Base-by-base conservation (phyloP, 1,139 yeast species). In the Yamadazyma diospyri region DNA sequence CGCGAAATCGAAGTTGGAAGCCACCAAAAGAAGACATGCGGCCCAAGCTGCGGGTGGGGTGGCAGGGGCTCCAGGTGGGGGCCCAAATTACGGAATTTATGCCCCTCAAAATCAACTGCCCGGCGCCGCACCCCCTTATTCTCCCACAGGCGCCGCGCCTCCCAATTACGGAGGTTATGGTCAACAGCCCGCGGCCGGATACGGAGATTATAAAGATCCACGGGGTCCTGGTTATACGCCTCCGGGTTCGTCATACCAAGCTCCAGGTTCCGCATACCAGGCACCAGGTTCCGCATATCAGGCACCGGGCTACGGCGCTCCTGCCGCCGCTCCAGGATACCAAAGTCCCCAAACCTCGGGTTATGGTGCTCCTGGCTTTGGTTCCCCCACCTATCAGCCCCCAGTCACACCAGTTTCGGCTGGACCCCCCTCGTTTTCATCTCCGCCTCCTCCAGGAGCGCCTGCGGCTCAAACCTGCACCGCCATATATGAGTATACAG, bases 1-100 rank as follows among this genome's bases (percentile, higher is more conserved):
- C 51, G 94, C 95, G 11, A 85, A 82, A 63, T 63, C 75, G 38
- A 89, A 86, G 59, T 66, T 89, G 40, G 96, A 87, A 46, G 74
- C 86, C 54, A 82, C 95, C 11, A 81, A 76, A 57, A 78, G 82
- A 60, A 74, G 87, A 47, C 85, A 78, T 48, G 89, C 81, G 39
- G 45, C 69, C 39, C 68, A 59, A 11, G 57, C 57, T 2, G 62
- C 58, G 16, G 62, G 56, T 17, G 67, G 59, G 15, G 45, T 47
- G 5, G 51, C 46, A 11, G 43, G 49, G n/a, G 57, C 39, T 24
- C 25, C 13, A 16, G 24, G 16, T 10, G 29, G 30, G n/a, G 53
- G 53, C 30, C 66, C 67, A 12, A 47, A 59, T 1, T 59, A 60
- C 39, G 50, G 63, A 4, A 53, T 67, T 16, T 23, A 8, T 54